phyloP scores from a whole-genome alignment of 345 rosid genomes.

The Gossypium stocksii region DNA sequence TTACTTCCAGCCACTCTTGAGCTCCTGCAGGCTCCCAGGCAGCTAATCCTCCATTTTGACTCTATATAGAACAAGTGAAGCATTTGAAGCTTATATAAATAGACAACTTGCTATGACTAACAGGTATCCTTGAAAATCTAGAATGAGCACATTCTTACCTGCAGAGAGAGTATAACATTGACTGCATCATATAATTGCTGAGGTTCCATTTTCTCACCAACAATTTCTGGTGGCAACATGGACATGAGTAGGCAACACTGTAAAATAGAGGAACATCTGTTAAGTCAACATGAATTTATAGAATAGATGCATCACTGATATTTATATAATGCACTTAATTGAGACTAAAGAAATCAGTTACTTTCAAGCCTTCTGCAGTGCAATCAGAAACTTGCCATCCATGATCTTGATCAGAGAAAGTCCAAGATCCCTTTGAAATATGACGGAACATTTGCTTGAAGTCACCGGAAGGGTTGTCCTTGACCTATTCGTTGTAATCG shows the following conservation, averaged over 20 bases:
- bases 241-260: conserved; percentile 67
- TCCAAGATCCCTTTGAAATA: conserved; percentile 61
- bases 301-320: neutral
- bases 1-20: conserved; percentile 44
- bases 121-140: neutral
- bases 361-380: conserved; percentile 59
- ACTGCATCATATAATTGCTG: conserved; percentile 51
- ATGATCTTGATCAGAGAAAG: conserved; percentile 65
- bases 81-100: neutral
- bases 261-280: neutral
- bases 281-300: neutral
- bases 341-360: conserved; percentile 8
- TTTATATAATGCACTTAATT: neutral
- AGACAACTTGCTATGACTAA: neutral
- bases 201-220: conserved; percentile 56
- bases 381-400: conserved; percentile 73
- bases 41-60: conserved; percentile 56
- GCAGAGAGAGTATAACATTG: conserved; percentile 50
- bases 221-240: conserved; percentile 61
- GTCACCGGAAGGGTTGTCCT: conserved; percentile 60
- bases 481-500: conserved; percentile 27
- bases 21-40: conserved; percentile 67
- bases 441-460: conserved; percentile 46
- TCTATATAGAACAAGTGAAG: conserved; percentile 35
- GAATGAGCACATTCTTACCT: conserved; percentile 28